Base-by-base conservation (phyloP, 352 stramenopile species). In the Phytopythium litorale region DNA sequence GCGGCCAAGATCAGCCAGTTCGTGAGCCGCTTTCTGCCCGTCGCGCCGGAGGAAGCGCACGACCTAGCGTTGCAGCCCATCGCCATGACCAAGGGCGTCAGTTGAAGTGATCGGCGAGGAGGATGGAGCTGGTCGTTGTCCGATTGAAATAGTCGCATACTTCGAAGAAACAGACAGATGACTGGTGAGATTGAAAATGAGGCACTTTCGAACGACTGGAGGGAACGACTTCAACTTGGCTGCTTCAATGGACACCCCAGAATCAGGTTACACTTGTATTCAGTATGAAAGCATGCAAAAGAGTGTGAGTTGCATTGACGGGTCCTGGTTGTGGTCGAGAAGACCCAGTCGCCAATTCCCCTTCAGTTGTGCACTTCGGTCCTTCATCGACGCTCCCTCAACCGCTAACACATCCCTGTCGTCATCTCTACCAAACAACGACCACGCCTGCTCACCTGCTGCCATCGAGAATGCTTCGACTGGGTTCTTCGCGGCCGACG, bases 1-100 rank as follows among this genome's bases (percentile, higher is more conserved):
- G 73, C 75, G 16, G 76, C 78, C 18, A 86, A 86, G 32, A 59
- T 88, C 21, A 75, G 72, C n/a, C 79, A 91, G 57, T 91, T 91
- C 61, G 72, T 91, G n/a, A 78, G 78, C 30, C 75, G 81, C 19
- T 89, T 83, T 49, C 61, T 91, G 53, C 81, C 81, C 13, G 66
- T 91, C 3, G 84, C 77, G 16, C 81, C 81, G 2, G 81, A 88
- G 15, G 81, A 90, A 21, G 66, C 68, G 12, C 69, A 76, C 15
- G 77, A 85, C 32, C 37, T 42, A 1, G 63, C 63, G 21, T 65
- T 66, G 38, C 37, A 19, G 35, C 19, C 38, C 12, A 21, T 23
- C 35, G 30, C 51, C 19, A 42, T 40, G 25, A 30, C 30, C 51
- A 57, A 57, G 51, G 30, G 18, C 13, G 21, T 53, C 19, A 18